Evolutionary conservation across 768 basidiomycete genomes (phyloP).

Genomic region (Lactarius sanguifluus): DNA sequence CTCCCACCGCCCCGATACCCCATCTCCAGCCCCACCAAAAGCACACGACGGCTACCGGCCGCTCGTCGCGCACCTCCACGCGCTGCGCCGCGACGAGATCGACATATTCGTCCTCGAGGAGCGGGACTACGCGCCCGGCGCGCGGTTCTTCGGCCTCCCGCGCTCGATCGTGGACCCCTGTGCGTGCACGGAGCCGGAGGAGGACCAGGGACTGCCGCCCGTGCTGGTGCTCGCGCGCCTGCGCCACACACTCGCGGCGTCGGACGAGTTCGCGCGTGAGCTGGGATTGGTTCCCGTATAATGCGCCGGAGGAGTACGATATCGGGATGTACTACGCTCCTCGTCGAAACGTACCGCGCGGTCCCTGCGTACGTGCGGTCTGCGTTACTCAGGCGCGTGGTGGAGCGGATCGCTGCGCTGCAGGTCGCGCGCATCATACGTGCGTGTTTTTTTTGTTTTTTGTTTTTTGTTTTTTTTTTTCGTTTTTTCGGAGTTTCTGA

Average conservation of each 20-base stretch:
- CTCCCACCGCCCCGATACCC: background rate
- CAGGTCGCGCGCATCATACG: background rate
- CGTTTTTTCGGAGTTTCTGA: background rate
- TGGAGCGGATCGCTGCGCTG: background rate
- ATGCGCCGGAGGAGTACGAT: conserved; percentile 6
- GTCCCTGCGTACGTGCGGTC: background rate
- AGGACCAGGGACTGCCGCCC: background rate
- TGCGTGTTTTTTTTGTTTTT: too few relatives aligned
- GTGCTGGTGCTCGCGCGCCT: background rate
- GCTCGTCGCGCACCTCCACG: background rate
- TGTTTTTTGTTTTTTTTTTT: too few relatives aligned
- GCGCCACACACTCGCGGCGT: background rate
- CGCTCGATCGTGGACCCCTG: background rate
- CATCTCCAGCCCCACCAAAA: too few relatives aligned
- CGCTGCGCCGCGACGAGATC: background rate
- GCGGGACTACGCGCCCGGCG: conserved; percentile 1
- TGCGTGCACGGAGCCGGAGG: background rate
- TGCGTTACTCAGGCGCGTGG: background rate
- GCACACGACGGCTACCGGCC: background rate
- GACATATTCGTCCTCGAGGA: background rate
- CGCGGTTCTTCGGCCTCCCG: background rate
- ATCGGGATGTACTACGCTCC: background rate
- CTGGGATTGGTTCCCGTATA: conserved; percentile 3
- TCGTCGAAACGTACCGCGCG: background rate
- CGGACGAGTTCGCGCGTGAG: background rate